phyloP scores from a whole-genome alignment of 2,329 filamentous ascomycete genomes.

The Exophiala oligosperma region DNA sequence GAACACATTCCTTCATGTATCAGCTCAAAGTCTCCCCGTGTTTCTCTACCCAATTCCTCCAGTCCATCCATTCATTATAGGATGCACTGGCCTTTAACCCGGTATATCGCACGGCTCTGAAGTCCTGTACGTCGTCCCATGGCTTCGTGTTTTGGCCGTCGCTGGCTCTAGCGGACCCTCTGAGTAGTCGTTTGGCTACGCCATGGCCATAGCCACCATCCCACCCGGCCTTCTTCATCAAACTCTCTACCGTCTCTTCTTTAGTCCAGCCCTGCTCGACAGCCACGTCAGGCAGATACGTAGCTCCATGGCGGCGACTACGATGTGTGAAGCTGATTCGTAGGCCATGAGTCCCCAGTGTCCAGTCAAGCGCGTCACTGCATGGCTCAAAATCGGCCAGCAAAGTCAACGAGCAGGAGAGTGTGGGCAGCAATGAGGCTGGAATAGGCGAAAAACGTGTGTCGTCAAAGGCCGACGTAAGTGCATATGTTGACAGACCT shows the following conservation, averaged over 20 bases:
- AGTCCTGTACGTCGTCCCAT: constrained; percentile 73
- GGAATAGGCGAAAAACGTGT: constrained; percentile 61
- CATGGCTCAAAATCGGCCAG: constrained; percentile 82
- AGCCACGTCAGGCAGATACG: constrained; percentile 90
- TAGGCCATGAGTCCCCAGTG: constrained; percentile 80
- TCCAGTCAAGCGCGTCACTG: constrained; percentile 77
- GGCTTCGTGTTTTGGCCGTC: constrained; percentile 19
- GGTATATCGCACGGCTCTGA: constrained; percentile 82
- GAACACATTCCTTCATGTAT: neutral
- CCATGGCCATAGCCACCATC: constrained; percentile 53
- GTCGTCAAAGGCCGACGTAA: constrained; percentile 74
- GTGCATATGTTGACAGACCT: constrained; percentile 76
- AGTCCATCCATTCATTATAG: constrained; percentile 75
- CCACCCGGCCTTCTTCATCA: constrained; percentile 97
- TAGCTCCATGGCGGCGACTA: constrained; percentile 70
- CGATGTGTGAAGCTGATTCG: constrained; percentile 76
- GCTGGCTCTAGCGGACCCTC: constrained; percentile 38
- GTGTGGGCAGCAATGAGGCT: constrained; percentile 45
- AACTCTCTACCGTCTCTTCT: constrained; percentile 83
- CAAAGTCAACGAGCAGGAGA: constrained; percentile 69
- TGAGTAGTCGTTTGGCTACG: constrained; percentile 38
- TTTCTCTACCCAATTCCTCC: constrained; percentile 70
- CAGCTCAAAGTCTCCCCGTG: constrained; percentile 18
- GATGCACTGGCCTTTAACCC: constrained; percentile 72
- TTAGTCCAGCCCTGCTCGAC: constrained; percentile 92